Evolutionary conservation across 1,139 yeast genomes (phyloP).

Genomic region (Kurtzmaniella natalensis): DNA sequence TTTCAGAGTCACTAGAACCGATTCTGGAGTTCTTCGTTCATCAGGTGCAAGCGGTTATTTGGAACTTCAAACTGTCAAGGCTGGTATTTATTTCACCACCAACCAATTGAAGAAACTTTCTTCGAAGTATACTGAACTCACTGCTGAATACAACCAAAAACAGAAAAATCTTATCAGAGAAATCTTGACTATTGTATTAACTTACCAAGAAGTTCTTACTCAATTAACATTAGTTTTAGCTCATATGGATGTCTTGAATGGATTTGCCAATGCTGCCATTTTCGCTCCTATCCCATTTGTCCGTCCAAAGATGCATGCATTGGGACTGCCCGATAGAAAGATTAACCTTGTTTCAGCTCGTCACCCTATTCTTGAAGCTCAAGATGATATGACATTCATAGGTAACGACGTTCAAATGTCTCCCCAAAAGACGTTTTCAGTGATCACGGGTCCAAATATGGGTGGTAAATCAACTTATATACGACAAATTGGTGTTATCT

Average conservation of each 20-base stretch:
- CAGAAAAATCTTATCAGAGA: conserved; percentile 79
- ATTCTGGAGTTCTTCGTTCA: conserved; percentile 73
- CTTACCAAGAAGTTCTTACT: conserved; percentile 75
- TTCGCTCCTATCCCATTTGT: conserved; percentile 81
- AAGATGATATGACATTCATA: conserved; percentile 81
- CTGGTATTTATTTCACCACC: conserved; percentile 90
- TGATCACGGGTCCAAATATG: conserved; percentile 98
- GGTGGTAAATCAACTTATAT: conserved; percentile 97
- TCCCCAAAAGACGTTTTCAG: conserved; percentile 59
- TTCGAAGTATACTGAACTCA: conserved; percentile 52
- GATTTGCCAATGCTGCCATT: conserved; percentile 84
- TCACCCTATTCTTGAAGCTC: conserved; percentile 92
- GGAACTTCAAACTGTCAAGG: conserved; percentile 87
- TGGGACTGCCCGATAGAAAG: conserved; percentile 40
- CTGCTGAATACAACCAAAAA: conserved; percentile 63
- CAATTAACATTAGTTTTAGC: conserved; percentile 62
- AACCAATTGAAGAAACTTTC: conserved; percentile 56
- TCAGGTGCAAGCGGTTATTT: conserved; percentile 49
- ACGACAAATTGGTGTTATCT: conserved; percentile 85
- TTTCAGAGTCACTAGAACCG: conserved; percentile 84
- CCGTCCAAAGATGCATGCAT: conserved; percentile 59
- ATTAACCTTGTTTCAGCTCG: conserved; percentile 67
- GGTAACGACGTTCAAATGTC: conserved; percentile 71
- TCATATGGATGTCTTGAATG: conserved; percentile 73
- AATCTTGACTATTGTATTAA: conserved; percentile 71